phyloP scores from a whole-genome alignment of 78 protist species.

The Bodo saltans region DNA sequence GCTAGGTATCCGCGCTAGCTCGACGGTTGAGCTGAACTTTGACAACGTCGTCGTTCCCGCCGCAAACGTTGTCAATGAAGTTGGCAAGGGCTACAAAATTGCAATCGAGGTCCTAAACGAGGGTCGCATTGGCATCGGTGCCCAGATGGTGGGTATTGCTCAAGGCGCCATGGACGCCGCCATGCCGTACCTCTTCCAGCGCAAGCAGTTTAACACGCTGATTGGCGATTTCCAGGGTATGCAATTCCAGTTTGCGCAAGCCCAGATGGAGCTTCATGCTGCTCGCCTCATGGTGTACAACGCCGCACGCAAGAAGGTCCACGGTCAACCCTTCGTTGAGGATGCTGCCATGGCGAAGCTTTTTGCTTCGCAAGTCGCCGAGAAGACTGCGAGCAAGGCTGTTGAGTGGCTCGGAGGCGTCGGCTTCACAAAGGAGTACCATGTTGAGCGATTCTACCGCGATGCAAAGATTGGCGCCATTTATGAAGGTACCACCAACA shows the following conservation, averaged over 20 bases:
- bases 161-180: slow-evolving; percentile 88
- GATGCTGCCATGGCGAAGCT: slow-evolving; percentile 94
- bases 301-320: slow-evolving; percentile 80
- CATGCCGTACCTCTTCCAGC: slow-evolving; percentile 63
- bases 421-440: slow-evolving; percentile 86
- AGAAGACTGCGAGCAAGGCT: slow-evolving; percentile 43
- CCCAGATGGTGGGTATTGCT: slow-evolving; percentile 90
- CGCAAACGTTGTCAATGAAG: slow-evolving; percentile 58
- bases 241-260: slow-evolving; percentile 80
- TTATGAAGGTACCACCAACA: slow-evolving; percentile 79
- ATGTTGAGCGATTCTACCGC: slow-evolving; percentile 81
- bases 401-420: slow-evolving; percentile 90
- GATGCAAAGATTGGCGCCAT: slow-evolving; percentile 70
- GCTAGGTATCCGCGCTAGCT: slow-evolving; percentile 84
- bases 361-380: slow-evolving; percentile 71
- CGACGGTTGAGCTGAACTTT: slow-evolving; percentile 81
- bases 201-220: slow-evolving; percentile 77
- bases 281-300: slow-evolving; percentile 80
- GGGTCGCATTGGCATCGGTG: slow-evolving; percentile 93
- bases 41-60: slow-evolving; percentile 63
- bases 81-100: slow-evolving; percentile 89
- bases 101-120: slow-evolving; percentile 86
- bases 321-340: slow-evolving; percentile 58
- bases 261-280: slow-evolving; percentile 62
- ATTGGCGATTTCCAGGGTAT: slow-evolving; percentile 60